Evolutionary conservation across 2,329 filamentous ascomycete genomes (phyloP), one percentile per base, ranked within the genome.

Genomic region (Metarhizium sp.): DNA sequence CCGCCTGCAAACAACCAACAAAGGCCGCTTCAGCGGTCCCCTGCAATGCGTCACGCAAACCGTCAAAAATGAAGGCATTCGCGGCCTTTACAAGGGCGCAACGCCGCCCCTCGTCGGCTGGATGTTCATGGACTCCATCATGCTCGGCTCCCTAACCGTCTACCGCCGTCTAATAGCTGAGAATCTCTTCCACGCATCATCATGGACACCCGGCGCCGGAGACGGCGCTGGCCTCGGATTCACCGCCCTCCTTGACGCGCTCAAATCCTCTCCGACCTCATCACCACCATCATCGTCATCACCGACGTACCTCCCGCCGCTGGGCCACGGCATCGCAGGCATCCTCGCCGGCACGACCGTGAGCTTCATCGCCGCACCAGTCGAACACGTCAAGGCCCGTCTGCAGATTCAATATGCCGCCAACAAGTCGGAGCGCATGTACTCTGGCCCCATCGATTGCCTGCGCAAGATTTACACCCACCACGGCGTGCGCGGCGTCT

Each of bases 111-210:
- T 97, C 51, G 84, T 96, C 52, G 94, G 94, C 63, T 97, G 94
- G 94, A 96, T 97, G 88, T 90, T 95, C 66, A 97, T 97, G 92
- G 94, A 99, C 75, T 80, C 76, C 46, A 69, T 86, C 57, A 96
- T 97, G 92, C 81, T 97, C 38, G 94, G 94, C 46, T 95, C 89
- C 18, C 77, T 99, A 61, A 95, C 88, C 29, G 81, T 95, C 51
- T 97, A 97, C 75, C 88, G 92, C 42, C 86, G 89, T 50, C 71
- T 96, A 49, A 76, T 97, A 16, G 86, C 88, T 60, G 86, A 94
- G 66, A 81, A 90, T 62, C 74, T 96, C 64, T 96, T 94, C 73
- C 79, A 78, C 62, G 82, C 69, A 29, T 64, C 64, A 13, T 54
- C 55, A 16, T 64, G 64, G 61, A 61, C 62, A 50, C 66, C 61